These are phyloP conservation scores for Geranium rotundifolium DNA, from an alignment of 345 rosid genomes.

Conservation along the genomic window DNA sequence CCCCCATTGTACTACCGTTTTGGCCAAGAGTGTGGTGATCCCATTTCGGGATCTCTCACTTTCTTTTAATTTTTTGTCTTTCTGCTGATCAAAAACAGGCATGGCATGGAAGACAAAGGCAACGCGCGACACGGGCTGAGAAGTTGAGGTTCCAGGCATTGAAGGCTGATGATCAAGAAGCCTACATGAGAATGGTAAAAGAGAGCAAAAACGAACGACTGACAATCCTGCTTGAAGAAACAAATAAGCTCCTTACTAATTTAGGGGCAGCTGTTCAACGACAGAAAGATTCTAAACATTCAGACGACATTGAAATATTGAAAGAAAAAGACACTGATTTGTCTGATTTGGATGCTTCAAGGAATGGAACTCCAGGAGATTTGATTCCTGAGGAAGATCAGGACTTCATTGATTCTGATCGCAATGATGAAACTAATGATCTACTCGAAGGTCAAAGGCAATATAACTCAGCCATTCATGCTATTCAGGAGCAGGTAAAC, in stretches of 20 bases:
- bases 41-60: too few species aligned
- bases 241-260: constrained; percentile 86
- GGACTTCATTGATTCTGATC: constrained; percentile 60
- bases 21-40: too few species aligned
- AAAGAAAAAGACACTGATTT: constrained; percentile 62
- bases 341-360: constrained; percentile 59
- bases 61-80: too few species aligned
- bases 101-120: constrained; percentile 99
- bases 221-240: constrained; percentile 84
- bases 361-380: constrained; percentile 54
- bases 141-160: constrained; percentile 91
- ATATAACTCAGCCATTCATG: constrained; percentile 88
- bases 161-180: constrained; percentile 97
- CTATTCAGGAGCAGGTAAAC: constrained; percentile 85
- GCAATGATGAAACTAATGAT: constrained; percentile 67
- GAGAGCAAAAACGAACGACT: constrained; percentile 95
- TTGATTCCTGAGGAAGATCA: constrained; percentile 56
- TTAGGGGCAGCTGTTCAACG: constrained; percentile 99
- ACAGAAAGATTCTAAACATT: constrained; percentile 68
- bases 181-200: constrained; percentile 91
- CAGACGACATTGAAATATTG: constrained; percentile 57
- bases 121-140: constrained; percentile 96
- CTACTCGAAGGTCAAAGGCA: constrained; percentile 96
- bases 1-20: too few species aligned
- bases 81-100: constrained; percentile 29